Evolutionary conservation across 805 yeast species (phyloP), one percentile per base, ranked within the genome.

Genomic region (Candida methanosorbosa): DNA sequence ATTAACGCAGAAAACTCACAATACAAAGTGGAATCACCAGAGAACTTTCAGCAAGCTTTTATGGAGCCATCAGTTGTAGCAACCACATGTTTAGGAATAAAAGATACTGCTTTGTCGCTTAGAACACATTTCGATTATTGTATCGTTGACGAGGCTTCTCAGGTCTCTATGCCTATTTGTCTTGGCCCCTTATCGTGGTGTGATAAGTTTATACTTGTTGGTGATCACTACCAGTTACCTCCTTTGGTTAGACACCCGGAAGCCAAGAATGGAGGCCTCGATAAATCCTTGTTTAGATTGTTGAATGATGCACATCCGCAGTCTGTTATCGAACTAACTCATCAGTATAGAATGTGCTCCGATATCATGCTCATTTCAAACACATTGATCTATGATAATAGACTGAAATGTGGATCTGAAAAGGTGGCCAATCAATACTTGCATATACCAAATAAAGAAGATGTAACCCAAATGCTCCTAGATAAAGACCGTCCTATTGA

Each of bases 141-240:
- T 51, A 87, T 92, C 28, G 71, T 92, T 29, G 99, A 92, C 55
- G 99, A 92, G 55, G 97, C 97, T 0, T 87, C 97, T 1, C 98
- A 92, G 50, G 83, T 90, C 1, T 81, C 97, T 0, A 67, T 90
- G 68, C 98, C 99, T 0, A 68, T 84, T 5, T 82, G 94, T 45
- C 56, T 92, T 20, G 98, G 97, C 0, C 97, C 98, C 0, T 55
- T 92, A 31, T 57, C 87, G 22, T 73, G 71, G 43, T 79, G 87
- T 23, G 79, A 81, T 30, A 82, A 72, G 54, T 92, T 90, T 52
- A 70, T 92, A 1, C 66, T 92, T 40, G 97, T 92, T n/a, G 99
- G 99, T 9, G 99, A 92, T 53, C 97, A 92, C 54, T 75, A 72
- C 43, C 99, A 92, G 55, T 63, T 92, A 18, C 94, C 97, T 3